Base-by-base conservation (phyloP, 805 yeast species). In the Kazachstania taianensis region DNA sequence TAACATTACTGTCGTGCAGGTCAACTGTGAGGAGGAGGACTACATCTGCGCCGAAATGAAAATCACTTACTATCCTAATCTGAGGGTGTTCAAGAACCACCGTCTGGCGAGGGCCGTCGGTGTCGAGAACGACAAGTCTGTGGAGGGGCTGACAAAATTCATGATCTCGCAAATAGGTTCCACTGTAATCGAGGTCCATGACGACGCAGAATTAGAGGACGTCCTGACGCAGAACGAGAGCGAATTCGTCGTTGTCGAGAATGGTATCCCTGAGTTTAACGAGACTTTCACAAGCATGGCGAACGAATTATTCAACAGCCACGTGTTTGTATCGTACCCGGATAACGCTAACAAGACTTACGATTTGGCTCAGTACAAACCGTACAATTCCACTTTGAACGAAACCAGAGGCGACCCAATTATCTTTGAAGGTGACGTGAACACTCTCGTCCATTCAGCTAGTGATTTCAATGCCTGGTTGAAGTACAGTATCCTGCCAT, bases 121-220 rank as follows among this genome's bases (percentile, higher is more conserved):
- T 46, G 89, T 86, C 63, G 73, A 70, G 38, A 96, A 96, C 42
- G 81, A 81, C 46, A 81, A 96, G 67, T 70, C 73, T 38, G 72
- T 94, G 19, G 81, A 69, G 32, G 77, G 84, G 33, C 86, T 89
- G 47, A 73, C 73, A 32, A 68, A 70, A 33, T 83, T 73, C 65
- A 80, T 92, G 94, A 55, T 74, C 44, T 78, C 82, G 63, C 82
- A 81, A 63, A 62, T 89, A 8, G 66, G 74, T 43, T 96, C 96
- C 27, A 72, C 92, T 13, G 83, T 81, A 20, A 61, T 69, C 16
- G 66, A 65, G 10, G 57, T 72, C 33, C 66, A 65, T 17, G 62
- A 67, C 30, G 62, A 66, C 20, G 69, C 66, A 23, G 72, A 65
- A 27, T 64, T 85, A 38, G 68, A 70, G 20, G 69, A 64, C 22